Evolutionary conservation across 2,329 filamentous ascomycete genomes (phyloP).

Genomic region (Botrytis fabae): DNA sequence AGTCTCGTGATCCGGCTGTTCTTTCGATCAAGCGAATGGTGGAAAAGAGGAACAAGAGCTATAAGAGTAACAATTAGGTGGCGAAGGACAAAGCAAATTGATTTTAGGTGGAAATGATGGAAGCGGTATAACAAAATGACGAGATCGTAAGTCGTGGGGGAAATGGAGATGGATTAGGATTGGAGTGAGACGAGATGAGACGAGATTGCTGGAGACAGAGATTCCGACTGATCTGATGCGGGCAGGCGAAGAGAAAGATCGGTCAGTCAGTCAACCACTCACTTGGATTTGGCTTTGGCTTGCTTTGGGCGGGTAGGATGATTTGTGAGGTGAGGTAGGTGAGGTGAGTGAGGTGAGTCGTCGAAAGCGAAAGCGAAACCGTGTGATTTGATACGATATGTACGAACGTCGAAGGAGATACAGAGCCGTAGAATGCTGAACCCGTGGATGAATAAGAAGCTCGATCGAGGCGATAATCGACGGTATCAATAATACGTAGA

Average conservation of each 20-base stretch:
- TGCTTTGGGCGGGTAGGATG: not conserved
- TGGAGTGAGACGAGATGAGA: not conserved
- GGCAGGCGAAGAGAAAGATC: not conserved
- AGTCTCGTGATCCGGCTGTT: not conserved
- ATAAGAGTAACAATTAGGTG: not conserved
- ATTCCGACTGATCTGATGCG: not conserved
- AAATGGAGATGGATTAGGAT: not conserved
- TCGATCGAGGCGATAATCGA: not conserved
- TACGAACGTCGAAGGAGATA: not conserved
- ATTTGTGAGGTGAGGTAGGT: not conserved
- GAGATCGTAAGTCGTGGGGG: constrained; percentile 3
- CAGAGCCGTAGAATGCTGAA: not conserved
- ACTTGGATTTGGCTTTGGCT: not conserved
- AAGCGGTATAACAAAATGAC: not conserved
- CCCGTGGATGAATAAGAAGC: not conserved
- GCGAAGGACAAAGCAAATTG: not conserved
- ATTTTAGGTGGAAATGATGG: constrained; percentile 19
- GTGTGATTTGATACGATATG: constrained; percentile 1
- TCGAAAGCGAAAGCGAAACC: not conserved
- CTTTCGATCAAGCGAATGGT: not conserved
- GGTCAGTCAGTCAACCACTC: not conserved
- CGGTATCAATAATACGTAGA: too few species aligned
- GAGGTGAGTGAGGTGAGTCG: not conserved
- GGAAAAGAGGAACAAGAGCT: not conserved
- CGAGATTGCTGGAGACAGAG: not conserved